phyloP scores from a whole-genome alignment of 768 basidiomycete species.

The Rhodotorula diobovata region DNA sequence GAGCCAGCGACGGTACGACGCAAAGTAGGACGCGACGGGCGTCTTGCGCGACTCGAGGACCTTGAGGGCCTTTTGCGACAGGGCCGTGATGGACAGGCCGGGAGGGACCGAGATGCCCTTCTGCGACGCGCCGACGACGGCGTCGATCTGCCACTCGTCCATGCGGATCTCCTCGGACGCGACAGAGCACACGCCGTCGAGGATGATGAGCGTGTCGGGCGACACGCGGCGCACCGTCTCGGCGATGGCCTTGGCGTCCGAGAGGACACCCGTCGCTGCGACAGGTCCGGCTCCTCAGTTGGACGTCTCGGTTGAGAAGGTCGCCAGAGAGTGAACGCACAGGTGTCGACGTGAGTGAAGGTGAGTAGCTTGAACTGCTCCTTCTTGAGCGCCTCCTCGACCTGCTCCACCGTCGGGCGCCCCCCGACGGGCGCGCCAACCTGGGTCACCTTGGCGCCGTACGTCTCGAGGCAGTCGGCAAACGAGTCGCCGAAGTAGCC shows the following conservation, averaged over 20 bases:
- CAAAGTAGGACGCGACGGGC: slow-evolving; percentile 74
- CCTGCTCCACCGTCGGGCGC: slow-evolving; percentile 59
- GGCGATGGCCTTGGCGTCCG: slow-evolving; percentile 71
- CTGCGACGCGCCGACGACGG: slow-evolving; percentile 73
- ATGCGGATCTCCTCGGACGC: slow-evolving; percentile 91
- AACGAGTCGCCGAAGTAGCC: slow-evolving; percentile 88
- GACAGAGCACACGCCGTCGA: slow-evolving; percentile 95
- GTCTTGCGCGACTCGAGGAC: slow-evolving; percentile 61
- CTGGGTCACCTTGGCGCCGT: slow-evolving; percentile 82
- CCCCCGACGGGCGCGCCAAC: slow-evolving; percentile 76
- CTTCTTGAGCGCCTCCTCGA: slow-evolving; percentile 65
- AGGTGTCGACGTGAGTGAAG: slow-evolving; percentile 93
- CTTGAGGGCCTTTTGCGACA: slow-evolving; percentile 71
- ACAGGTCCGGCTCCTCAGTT: background rate
- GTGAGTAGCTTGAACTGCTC: slow-evolving; percentile 85
- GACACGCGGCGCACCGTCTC: slow-evolving; percentile 68
- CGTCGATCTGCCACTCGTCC: slow-evolving; percentile 89
- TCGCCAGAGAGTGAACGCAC: background rate
- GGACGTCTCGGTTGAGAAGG: too few species aligned
- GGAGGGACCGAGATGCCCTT: slow-evolving; percentile 92
- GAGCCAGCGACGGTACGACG: slow-evolving; percentile 45
- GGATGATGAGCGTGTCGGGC: slow-evolving; percentile 75
- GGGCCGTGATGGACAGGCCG: slow-evolving; percentile 79
- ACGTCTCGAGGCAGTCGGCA: slow-evolving; percentile 59
- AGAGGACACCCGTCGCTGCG: slow-evolving; percentile 66